Conservation (phyloP, 163 green algal genomes). For the Volvox carteri region DNA sequence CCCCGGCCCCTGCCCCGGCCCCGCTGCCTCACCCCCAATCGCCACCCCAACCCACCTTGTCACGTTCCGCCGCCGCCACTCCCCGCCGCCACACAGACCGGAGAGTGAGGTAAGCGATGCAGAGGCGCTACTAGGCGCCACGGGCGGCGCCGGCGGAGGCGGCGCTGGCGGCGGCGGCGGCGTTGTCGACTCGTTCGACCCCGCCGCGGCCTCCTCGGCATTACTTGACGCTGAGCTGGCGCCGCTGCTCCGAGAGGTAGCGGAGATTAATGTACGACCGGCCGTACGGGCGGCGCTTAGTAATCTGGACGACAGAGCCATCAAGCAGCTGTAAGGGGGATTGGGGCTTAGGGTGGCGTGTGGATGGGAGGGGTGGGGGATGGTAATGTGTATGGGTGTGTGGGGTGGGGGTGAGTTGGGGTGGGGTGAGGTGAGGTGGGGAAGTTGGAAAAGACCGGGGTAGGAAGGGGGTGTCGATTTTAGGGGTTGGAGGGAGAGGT, state of each 20-base stretch:
- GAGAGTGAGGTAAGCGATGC: conserved; percentile 26
- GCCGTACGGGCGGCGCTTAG: conserved; percentile 42
- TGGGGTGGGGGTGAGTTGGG: background rate
- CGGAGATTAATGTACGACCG: conserved; percentile 44
- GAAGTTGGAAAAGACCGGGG: too few relatives aligned
- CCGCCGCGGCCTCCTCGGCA: conserved; percentile 10
- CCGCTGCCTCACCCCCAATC: too few relatives aligned
- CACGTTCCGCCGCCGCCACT: too few relatives aligned
- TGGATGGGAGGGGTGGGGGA: background rate
- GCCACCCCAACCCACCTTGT: too few relatives aligned
- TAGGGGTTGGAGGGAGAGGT: too few relatives aligned
- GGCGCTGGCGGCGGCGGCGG: background rate
- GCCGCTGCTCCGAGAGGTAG: conserved; percentile 44
- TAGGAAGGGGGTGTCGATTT: too few relatives aligned
- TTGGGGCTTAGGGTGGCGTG: background rate
- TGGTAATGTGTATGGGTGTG: background rate
- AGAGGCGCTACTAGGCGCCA: conserved; percentile 39
- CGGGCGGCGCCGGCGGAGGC: background rate
- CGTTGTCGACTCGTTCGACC: conserved; percentile 10
- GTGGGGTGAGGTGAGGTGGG: background rate
- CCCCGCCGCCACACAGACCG: too few relatives aligned
- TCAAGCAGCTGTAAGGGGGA: conserved; percentile 53
- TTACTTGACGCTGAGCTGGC: conserved; percentile 47
- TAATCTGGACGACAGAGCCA: conserved; percentile 43
- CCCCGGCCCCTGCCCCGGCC: too few relatives aligned